Base-by-base conservation (phyloP, 805 yeast genomes). In the Yarrowia keelungensis region DNA sequence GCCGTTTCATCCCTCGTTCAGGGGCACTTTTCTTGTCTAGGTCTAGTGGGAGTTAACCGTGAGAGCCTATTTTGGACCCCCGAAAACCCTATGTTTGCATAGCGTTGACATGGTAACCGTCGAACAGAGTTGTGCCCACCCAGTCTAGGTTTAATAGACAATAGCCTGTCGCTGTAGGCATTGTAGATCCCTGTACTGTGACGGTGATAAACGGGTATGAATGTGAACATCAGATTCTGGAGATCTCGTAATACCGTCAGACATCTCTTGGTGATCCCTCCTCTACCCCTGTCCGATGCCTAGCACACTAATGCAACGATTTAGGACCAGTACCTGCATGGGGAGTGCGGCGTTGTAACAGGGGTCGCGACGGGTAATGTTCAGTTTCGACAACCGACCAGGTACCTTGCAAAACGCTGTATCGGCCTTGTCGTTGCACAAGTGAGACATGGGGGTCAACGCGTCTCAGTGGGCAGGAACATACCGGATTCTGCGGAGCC, bases 271-370 rank as follows among this genome's bases (percentile, higher is more conserved):
- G 7, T 26, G 32, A 26, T 26, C 32, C 32, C 32, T 26, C 7
- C 32, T 26, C 32, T 3, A 26, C 32, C 32, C 32, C 32, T 26
- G 32, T 26, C 32, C 32, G 32, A 26, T 26, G 32, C 32, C 32
- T 26, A 26, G 32, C 32, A 26, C 32, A 26, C 59, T 53, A 39
- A 53, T 53, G 59, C 59, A 53, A 38, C 45, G 8, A 22, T 36
- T 53, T 53, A 22, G 45, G 45, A 4, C 16, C 26, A 53, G 62
- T 56, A 56, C 62, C 62, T 56, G 62, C 62, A 56, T 56, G 22
- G 38, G 11, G 47, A n/a, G 62, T 26, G 62, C 62, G 62, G 39
- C 62, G 26, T 15, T 22, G n/a, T 26, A 41, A 53, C 46, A 56
- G 62, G 62, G 59, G 62, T 26, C 32, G 32, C 32, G 32, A 19